phyloP scores from a whole-genome alignment of 148 eudicot genomes.

The Dysphania ambrosioides region DNA sequence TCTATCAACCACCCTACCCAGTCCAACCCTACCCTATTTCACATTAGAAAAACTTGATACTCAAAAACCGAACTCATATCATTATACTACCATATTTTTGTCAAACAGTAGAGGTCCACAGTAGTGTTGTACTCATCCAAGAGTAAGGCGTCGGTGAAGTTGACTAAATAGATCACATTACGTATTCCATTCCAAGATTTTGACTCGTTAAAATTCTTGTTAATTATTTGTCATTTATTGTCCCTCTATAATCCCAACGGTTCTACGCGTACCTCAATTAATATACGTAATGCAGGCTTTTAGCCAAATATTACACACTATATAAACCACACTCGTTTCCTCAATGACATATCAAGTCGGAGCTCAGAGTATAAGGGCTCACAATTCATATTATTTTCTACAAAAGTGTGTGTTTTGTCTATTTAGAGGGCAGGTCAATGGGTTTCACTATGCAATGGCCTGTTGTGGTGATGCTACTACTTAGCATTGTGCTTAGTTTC shows the following conservation, averaged over 20 bases:
- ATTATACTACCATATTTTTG: not conserved
- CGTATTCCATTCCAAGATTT: not conserved
- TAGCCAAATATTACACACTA: conserved; percentile 1
- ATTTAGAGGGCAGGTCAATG: conserved; percentile 9
- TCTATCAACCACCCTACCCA: not conserved
- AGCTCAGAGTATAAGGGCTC: not conserved
- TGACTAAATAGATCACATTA: conserved; percentile 7
- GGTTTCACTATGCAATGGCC: conserved; percentile 6
- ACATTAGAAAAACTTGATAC: not conserved
- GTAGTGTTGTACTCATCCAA: not conserved
- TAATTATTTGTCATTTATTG: conserved; percentile 21
- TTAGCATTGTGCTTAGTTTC: conserved; percentile 26
- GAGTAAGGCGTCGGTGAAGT: conserved; percentile 20
- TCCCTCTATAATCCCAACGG: conserved; percentile 30
- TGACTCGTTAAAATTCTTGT: conserved; percentile 4
- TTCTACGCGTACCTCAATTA: conserved; percentile 32
- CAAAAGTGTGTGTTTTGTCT: not conserved
- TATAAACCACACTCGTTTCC: conserved; percentile 10
- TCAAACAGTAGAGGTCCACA: not conserved
- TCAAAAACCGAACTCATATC: not conserved
- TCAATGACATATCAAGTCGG: not conserved
- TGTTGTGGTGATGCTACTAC: conserved; percentile 6
- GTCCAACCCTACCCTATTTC: no score
- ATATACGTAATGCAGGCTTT: conserved; percentile 10
- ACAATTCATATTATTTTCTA: not conserved